phyloP scores from a whole-genome alignment of 179 eudicot species.

The Silene vulgaris region DNA sequence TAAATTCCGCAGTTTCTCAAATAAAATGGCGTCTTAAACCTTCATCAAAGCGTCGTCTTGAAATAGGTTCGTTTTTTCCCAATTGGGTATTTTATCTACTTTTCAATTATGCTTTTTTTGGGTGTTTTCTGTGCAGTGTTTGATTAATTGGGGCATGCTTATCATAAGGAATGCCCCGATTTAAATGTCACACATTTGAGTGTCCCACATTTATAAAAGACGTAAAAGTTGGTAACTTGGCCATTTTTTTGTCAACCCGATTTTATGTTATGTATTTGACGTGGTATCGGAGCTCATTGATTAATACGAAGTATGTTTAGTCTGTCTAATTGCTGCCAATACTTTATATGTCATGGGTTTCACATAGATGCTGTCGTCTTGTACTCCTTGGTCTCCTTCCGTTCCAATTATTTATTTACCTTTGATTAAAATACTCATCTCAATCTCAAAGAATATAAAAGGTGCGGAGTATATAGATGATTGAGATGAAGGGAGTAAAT shows the following conservation, averaged over 20 bases:
- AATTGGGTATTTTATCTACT: background rate
- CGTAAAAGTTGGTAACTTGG: background rate
- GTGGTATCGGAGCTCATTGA: background rate
- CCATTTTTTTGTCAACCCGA: background rate
- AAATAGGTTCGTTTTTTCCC: constrained; percentile 41
- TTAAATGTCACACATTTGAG: no score
- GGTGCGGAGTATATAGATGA: no score
- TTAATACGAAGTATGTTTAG: no score
- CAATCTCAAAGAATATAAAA: no score
- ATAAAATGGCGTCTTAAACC: constrained; percentile 70
- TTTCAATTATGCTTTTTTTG: background rate
- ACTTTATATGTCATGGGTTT: no score
- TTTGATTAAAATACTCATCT: no score
- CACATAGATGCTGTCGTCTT: no score
- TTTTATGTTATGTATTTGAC: background rate
- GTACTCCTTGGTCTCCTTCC: no score
- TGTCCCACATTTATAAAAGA: background rate
- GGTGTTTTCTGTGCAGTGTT: background rate
- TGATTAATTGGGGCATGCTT: constrained; percentile 1
- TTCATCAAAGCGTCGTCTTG: constrained; percentile 69
- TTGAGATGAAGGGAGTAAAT: no score
- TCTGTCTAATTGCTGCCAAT: no score
- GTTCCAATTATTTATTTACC: no score
- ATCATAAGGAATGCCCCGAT: background rate
- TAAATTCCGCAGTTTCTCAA: constrained; percentile 42